A percentile compares a stretch with the other conserved stretches of the same genome.
phyloP scores from a whole-genome alignment of 2,329 filamentous ascomycete genomes.

The Whalleya microplaca region DNA sequence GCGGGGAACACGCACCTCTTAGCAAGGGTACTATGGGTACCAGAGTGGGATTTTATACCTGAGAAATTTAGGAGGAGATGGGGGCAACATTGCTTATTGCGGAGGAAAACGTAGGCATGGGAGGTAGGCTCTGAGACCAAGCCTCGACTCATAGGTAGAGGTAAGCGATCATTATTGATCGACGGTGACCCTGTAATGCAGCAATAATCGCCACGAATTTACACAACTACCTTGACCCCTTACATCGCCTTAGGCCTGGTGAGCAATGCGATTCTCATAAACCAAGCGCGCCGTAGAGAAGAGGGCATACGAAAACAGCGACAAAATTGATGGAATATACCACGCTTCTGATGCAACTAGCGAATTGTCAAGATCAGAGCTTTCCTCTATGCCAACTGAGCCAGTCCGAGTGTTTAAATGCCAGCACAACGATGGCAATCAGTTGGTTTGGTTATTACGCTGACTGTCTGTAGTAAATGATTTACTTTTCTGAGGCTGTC shows the following conservation, averaged over 20 bases:
- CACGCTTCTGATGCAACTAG: neutral
- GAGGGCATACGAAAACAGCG: neutral
- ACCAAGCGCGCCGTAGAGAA: neutral
- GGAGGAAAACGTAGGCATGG: constrained; percentile 48
- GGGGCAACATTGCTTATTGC: constrained; percentile 86
- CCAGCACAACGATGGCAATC: neutral
- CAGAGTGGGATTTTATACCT: constrained; percentile 71
- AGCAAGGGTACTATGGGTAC: constrained; percentile 81
- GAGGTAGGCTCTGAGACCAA: neutral
- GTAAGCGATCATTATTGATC: constrained; percentile 2
- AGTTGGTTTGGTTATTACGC: neutral
- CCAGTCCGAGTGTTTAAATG: neutral
- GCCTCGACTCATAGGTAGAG: no score
- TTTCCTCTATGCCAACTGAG: neutral
- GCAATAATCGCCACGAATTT: neutral
- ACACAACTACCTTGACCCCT: neutral
- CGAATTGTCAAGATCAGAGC: neutral
- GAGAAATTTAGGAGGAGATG: constrained; percentile 73
- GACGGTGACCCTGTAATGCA: neutral
- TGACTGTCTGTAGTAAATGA: neutral
- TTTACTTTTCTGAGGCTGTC: neutral
- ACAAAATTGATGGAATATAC: neutral
- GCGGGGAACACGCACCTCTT: constrained; percentile 72
- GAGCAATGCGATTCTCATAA: neutral
- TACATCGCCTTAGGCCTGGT: neutral